Evolutionary conservation across 2,329 filamentous ascomycete genomes (phyloP).

Genomic region (Pestalotiopsis sp.): DNA sequence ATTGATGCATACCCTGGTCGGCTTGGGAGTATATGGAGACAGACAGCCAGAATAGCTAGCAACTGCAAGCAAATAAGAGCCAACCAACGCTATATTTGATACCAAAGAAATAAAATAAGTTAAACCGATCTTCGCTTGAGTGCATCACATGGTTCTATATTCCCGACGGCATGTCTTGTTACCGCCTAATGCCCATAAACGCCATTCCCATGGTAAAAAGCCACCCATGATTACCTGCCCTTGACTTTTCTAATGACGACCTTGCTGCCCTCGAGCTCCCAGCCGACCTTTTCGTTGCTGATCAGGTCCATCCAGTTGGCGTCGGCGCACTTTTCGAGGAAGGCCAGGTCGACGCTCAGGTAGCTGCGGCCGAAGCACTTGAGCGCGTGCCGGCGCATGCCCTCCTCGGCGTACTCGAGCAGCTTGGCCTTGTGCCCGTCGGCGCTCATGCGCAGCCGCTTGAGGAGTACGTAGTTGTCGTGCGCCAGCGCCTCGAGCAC

Average conservation of each 20-base stretch:
- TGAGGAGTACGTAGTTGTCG: constrained; percentile 84
- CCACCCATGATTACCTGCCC: constrained; percentile 34
- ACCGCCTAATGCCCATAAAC: neutral
- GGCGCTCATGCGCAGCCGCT: constrained; percentile 69
- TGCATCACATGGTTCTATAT: neutral
- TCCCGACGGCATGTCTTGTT: neutral
- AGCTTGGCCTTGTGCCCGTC: constrained; percentile 81
- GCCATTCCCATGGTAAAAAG: neutral
- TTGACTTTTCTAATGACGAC: constrained; percentile 73
- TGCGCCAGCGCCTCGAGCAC: constrained; percentile 73
- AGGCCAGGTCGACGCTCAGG: constrained; percentile 68
- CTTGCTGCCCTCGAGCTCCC: constrained; percentile 74
- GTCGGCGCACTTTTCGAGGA: constrained; percentile 71
- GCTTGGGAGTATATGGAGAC: neutral
- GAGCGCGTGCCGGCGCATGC: constrained; percentile 75
- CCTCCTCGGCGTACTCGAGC: constrained; percentile 79
- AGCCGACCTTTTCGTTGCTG: constrained; percentile 75
- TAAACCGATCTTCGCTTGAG: neutral
- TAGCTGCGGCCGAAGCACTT: constrained; percentile 89
- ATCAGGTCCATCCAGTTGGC: constrained; percentile 73
- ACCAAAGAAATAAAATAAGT: neutral
- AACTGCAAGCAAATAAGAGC: too few species aligned
- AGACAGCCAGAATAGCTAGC: too few species aligned
- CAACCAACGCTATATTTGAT: neutral
- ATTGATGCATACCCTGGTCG: neutral